Evolutionary conservation across 1,139 yeast genomes (phyloP), one percentile per base, ranked within the genome.

Genomic region (Pichia sp.): DNA sequence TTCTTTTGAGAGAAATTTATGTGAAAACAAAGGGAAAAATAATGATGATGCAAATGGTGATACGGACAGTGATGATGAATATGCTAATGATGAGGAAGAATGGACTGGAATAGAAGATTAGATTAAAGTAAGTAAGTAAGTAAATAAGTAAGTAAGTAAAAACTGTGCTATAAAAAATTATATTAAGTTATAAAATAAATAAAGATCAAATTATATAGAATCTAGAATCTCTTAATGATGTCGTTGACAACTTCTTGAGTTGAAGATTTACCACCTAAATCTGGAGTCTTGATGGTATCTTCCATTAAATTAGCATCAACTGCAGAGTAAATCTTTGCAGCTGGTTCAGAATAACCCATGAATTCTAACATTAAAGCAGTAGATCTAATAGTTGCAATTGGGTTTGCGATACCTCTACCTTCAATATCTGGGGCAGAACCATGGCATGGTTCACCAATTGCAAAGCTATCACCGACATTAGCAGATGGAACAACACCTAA

Each of bases 371-470:
- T 86, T 64, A 92, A 76, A 47, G 97, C 98, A 48, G 97, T 82
- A 28, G 97, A 92, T 71, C 98, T 83, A 64, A 92, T 90, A 40
- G 97, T 92, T 46, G 98, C 98, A 62, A 92, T 81, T 55, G 98
- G 98, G 76, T 92, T 92, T 50, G 97, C 80, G 62, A 92, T 90
- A 58, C 85, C 94, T 66, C 78, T 80, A 58, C 98, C 98, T 65
- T 89, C 96, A 55, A 92, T 92, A 66, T 92, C 98, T 46, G 98
- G 98, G 47, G 98, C 98, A 50, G 96, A 86, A 51, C 98, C 98
- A 69, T 92, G 98, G 66, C 97, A 90, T 61, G 98, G 98, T 70
- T 92, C 98, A 65, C 98, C 98, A 64, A 92, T 89, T 53, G 95
- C 97, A 62, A 92, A 92, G 64, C 74, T 70, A 62, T 89, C 96